Evolutionary conservation across 2,329 filamentous ascomycete genomes (phyloP), one percentile per base, ranked within the genome.

Genomic region (Ascochyta rabiei): DNA sequence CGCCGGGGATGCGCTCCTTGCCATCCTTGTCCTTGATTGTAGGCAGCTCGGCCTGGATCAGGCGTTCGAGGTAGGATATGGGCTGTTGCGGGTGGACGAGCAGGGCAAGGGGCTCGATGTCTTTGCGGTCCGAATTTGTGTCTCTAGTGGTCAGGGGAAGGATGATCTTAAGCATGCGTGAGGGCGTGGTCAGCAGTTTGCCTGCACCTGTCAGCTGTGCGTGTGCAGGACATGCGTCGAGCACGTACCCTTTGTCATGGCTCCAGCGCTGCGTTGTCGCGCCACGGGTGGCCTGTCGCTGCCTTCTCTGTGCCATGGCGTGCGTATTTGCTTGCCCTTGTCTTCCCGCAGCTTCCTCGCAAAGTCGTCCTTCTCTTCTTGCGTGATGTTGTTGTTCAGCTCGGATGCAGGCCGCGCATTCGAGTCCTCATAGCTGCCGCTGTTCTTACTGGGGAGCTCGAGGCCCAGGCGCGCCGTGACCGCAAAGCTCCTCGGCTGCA

Each of bases 61-160:
- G 79, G 8, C 91, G 86, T 73, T 96, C 91, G 37, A 96, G 86
- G 72, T 96, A 96, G 8, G 91, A 96, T 3, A 97, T 82, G 0
- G 93, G 93, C 70, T 97, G 93, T 59, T 96, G 90, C 0, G 93
- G 92, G 65, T 96, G 93, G 0, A 96, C 83, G 2, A 96, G 84
- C 0, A 96, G 82, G 0, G 92, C 92, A 12, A 96, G 80, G 0
- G 92, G 91, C 64, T 96, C 90, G n/a, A 93, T 86, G 42, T 87
- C 83, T 74, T 89, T 88, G 52, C 86, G 81, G 58, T 87, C 83
- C 1, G 77, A 76, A 59, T 84, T 82, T 26, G 80, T 79, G 52
- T 87, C 85, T 40, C 80, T 76, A 0, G 84, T 87, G 0, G 85
- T 86, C 23, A 96, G 80, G 0, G 91, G 91, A 0, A 96, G 80